Conservation (phyloP, 169 alveolate genomes). For the Eimeria praecox region DNA sequence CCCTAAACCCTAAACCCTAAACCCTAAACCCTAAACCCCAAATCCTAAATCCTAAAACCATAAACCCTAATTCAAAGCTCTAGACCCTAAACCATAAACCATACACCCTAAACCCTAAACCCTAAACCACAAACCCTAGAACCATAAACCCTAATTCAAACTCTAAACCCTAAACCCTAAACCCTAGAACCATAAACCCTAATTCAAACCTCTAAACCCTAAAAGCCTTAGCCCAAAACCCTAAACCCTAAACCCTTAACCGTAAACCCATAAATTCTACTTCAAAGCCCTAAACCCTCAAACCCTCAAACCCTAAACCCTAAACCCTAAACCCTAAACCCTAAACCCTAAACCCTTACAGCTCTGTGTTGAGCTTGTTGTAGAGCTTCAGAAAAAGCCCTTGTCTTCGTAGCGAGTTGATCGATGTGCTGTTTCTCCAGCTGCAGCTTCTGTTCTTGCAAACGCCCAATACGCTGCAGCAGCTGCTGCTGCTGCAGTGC, state of each 20-base stretch:
- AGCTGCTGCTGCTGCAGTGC: slow-evolving; percentile 76
- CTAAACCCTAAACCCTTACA: slow-evolving; percentile 48
- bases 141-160: background rate
- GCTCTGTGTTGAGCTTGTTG: slow-evolving; percentile 70
- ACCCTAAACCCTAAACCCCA: slow-evolving; percentile 27
- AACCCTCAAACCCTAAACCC: background rate
- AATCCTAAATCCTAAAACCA: background rate
- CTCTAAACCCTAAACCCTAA: background rate
- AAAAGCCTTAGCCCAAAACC: background rate
- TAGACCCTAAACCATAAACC: background rate
- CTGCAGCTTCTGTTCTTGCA: slow-evolving; percentile 70
- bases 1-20: slow-evolving; percentile 3
- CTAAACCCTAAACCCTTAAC: background rate
- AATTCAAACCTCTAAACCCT: slow-evolving; percentile 6
- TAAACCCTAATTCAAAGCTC: background rate
- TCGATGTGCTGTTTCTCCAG: slow-evolving; percentile 66
- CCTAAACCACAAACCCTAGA: slow-evolving; percentile 11
- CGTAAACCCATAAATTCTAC: background rate
- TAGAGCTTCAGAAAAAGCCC: slow-evolving; percentile 59
- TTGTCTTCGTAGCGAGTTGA: slow-evolving; percentile 5
- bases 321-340: slow-evolving; percentile 50
- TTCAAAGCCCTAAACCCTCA: background rate
- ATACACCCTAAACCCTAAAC: slow-evolving; percentile 22
- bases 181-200: slow-evolving; percentile 25
- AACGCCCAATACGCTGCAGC: slow-evolving; percentile 44